These are phyloP conservation scores for Kwoniella dendrophila DNA, from an alignment of 768 basidiomycete species.

Conservation along the genomic window DNA sequence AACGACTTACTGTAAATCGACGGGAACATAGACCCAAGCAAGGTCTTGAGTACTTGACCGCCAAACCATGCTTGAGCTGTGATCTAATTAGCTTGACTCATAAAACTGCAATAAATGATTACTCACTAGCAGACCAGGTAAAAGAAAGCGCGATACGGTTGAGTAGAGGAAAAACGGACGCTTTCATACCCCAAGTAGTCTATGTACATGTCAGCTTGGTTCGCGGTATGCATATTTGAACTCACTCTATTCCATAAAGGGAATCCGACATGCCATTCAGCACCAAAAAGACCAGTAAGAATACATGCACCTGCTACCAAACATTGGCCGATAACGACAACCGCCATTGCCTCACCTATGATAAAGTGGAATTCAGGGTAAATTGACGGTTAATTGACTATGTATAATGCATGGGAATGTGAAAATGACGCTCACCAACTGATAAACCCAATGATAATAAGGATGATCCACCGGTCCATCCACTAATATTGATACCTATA, in stretches of 20 bases:
- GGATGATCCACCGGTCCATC: conserved; percentile 39
- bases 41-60: conserved; percentile 19
- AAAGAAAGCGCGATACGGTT: conserved; percentile 25
- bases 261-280: conserved; percentile 47
- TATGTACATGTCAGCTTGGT: neutral
- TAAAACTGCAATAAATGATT: neutral
- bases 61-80: conserved; percentile 35
- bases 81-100: neutral
- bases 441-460: conserved; percentile 41
- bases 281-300: conserved; percentile 41
- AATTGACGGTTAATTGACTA: too few relatives aligned
- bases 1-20: conserved; percentile 34
- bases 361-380: neutral
- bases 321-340: conserved; percentile 30
- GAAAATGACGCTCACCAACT: conserved; percentile 13
- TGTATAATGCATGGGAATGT: neutral
- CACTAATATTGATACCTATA: conserved; percentile 39
- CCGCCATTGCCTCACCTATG: conserved; percentile 41
- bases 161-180: conserved; percentile 26
- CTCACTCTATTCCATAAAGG: conserved; percentile 45
- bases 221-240: neutral
- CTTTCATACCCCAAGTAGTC: conserved; percentile 39
- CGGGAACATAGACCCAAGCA: conserved; percentile 20
- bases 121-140: conserved; percentile 25
- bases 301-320: conserved; percentile 35